phyloP scores from a whole-genome alignment of 345 rosid genomes.

The Salix caprea region DNA sequence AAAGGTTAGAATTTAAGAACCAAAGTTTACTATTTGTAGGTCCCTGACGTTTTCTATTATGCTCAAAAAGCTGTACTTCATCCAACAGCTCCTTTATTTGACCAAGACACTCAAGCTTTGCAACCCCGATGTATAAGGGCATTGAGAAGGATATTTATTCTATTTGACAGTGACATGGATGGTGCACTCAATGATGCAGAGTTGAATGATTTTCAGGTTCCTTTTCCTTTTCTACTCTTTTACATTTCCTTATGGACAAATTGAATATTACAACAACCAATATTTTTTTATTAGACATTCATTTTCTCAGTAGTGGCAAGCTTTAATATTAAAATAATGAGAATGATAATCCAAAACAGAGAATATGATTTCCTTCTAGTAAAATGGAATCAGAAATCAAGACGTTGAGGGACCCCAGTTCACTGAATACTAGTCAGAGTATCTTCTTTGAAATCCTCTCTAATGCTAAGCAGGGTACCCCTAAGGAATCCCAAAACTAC shows the following conservation, averaged over 20 bases:
- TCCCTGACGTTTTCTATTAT: slow-evolving; percentile 79
- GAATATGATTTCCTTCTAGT: too few species aligned
- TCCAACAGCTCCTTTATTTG: slow-evolving; percentile 74
- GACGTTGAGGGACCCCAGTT: too few species aligned
- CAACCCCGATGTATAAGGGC: slow-evolving; percentile 72
- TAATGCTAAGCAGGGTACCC: too few species aligned
- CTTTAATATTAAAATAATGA: too few species aligned
- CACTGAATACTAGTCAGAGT: too few species aligned
- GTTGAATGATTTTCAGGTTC: slow-evolving; percentile 82
- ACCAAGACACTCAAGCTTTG: slow-evolving; percentile 64
- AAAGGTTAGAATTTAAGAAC: neutral
- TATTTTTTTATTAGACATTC: too few species aligned
- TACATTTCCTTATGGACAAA: neutral
- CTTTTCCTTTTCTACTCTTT: neutral
- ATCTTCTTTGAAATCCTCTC: too few species aligned
- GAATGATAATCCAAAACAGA: too few species aligned
- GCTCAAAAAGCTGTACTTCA: slow-evolving; percentile 82
- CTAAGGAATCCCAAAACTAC: too few species aligned
- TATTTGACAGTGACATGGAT: slow-evolving; percentile 73
- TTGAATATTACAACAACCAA: too few species aligned
- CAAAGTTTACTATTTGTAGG: slow-evolving; percentile 34
- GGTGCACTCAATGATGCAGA: slow-evolving; percentile 75
- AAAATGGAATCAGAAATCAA: too few species aligned
- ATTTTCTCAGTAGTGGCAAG: too few species aligned
- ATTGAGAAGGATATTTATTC: slow-evolving; percentile 65